Evolutionary conservation across 176 grass and related monocot genomes (phyloP).

Genomic region (Zea luxurians): DNA sequence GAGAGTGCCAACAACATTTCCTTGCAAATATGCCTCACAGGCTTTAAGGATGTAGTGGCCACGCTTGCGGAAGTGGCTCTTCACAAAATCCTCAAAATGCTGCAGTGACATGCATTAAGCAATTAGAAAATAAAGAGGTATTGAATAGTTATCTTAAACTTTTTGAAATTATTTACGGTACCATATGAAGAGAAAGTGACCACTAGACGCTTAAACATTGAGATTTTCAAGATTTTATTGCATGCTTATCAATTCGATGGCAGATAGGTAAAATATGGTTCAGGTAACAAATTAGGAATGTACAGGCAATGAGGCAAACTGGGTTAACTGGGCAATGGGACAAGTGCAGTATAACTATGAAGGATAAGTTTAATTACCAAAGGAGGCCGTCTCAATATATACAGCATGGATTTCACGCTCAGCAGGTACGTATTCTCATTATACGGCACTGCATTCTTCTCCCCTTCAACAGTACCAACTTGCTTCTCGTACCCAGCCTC

Average conservation of each 20-base stretch:
- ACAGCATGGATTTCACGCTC: slow-evolving; percentile 91
- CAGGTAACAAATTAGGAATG: neutral
- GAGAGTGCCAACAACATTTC: slow-evolving; percentile 72
- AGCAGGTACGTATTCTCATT: slow-evolving; percentile 97
- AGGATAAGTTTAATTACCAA: slow-evolving; percentile 56
- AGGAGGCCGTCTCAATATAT: slow-evolving; percentile 87
- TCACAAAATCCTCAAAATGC: slow-evolving; percentile 95
- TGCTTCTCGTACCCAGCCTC: slow-evolving; percentile 98
- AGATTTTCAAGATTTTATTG: neutral
- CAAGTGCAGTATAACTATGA: slow-evolving; percentile 3
- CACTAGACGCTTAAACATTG: neutral
- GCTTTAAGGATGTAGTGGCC: slow-evolving; percentile 89
- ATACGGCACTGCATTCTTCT: slow-evolving; percentile 95
- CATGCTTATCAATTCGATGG: neutral
- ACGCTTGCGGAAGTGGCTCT: slow-evolving; percentile 63
- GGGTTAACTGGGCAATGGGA: slow-evolving; percentile 21
- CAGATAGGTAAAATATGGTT: neutral
- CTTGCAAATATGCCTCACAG: slow-evolving; percentile 84
- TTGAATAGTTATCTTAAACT: slow-evolving; percentile 3
- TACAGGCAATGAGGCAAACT: neutral
- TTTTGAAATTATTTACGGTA: neutral
- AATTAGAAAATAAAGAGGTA: slow-evolving; percentile 21
- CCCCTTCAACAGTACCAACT: slow-evolving; percentile 87
- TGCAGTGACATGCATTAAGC: slow-evolving; percentile 34
- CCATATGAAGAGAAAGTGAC: slow-evolving; percentile 4